phyloP scores from a whole-genome alignment of 2,329 filamentous ascomycete genomes.

The Colletotrichum endophyticum region DNA sequence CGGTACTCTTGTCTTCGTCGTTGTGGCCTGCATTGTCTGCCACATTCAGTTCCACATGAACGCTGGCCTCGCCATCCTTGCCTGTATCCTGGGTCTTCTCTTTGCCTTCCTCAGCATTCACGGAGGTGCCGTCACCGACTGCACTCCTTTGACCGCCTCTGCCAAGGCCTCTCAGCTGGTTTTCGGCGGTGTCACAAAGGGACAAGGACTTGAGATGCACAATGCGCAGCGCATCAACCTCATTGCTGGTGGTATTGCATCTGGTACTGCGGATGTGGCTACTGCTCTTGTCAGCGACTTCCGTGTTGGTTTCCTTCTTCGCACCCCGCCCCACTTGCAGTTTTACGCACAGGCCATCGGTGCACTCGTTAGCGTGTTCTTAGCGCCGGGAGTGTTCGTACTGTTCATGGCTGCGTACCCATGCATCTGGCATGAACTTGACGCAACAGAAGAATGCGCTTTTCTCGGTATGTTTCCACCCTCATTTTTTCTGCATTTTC shows the following conservation, averaged over 20 bases:
- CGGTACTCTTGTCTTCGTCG: slow-evolving; percentile 50
- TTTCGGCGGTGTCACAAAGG: slow-evolving; percentile 67
- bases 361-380: slow-evolving; percentile 67
- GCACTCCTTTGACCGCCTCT: slow-evolving; percentile 68
- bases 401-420: slow-evolving; percentile 73
- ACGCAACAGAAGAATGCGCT: slow-evolving; percentile 50
- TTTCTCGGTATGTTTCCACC: slow-evolving; percentile 42
- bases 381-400: slow-evolving; percentile 71
- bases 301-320: slow-evolving; percentile 70
- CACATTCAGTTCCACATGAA: slow-evolving; percentile 61
- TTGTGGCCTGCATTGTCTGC: slow-evolving; percentile 54
- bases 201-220: slow-evolving; percentile 50
- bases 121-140: slow-evolving; percentile 59
- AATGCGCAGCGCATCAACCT: slow-evolving; percentile 68
- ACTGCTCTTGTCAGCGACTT: slow-evolving; percentile 66
- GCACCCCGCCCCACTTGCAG: slow-evolving; percentile 68
- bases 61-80: slow-evolving; percentile 59
- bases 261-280: slow-evolving; percentile 59
- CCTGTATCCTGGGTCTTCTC: slow-evolving; percentile 60
- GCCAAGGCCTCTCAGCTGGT: slow-evolving; percentile 73
- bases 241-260: slow-evolving; percentile 63
- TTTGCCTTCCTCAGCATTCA: slow-evolving; percentile 60
- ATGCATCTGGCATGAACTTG: slow-evolving; percentile 59
- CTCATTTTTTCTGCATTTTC: not conserved
- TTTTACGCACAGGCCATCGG: slow-evolving; percentile 70